phyloP scores from a whole-genome alignment of 805 yeast species.

The Starmerella stigmatis region DNA sequence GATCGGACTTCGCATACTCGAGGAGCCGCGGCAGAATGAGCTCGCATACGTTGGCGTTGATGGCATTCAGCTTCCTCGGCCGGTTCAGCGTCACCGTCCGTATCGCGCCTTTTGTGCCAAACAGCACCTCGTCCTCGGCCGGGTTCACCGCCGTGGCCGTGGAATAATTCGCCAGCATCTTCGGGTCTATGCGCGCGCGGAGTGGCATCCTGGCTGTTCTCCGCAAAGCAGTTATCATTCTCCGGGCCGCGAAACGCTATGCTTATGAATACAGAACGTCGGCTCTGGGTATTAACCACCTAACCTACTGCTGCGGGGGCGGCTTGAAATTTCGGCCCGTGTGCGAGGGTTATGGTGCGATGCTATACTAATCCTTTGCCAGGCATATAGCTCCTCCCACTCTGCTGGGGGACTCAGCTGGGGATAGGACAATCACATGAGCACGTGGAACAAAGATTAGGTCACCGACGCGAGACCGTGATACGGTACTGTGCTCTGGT shows the following conservation, averaged over 20 bases:
- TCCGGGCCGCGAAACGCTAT: not conserved
- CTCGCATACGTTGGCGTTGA: conserved; percentile 63
- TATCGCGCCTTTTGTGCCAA: conserved; percentile 51
- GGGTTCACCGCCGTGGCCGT: conserved; percentile 11
- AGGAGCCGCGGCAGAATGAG: conserved; percentile 60
- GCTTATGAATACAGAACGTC: conserved; percentile 3
- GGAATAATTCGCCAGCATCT: conserved; percentile 21
- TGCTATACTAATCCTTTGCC: not conserved
- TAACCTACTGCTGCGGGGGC: conserved; percentile 6
- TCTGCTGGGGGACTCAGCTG: no score
- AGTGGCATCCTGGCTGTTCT: conserved; percentile 27
- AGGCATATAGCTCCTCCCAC: not conserved
- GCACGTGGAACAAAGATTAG: not conserved
- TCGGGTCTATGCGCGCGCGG: conserved; percentile 27
- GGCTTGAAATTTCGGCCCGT: conserved; percentile 2
- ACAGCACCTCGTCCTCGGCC: conserved; percentile 46
- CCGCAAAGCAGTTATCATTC: conserved; percentile 9
- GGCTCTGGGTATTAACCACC: conserved; percentile 2
- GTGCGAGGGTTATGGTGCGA: conserved; percentile 1
- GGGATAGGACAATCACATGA: no score
- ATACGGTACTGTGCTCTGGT: not conserved
- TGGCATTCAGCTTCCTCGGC: conserved; percentile 72
- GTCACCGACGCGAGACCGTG: conserved; percentile 1
- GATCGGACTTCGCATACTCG: conserved; percentile 63
- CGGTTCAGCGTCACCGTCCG: conserved; percentile 71